A percentile compares a stretch with the other conserved stretches of the same genome.
These are phyloP conservation scores for Chlorella sp. DNA, from an alignment of 139 green algal genomes.

Conservation along the genomic window DNA sequence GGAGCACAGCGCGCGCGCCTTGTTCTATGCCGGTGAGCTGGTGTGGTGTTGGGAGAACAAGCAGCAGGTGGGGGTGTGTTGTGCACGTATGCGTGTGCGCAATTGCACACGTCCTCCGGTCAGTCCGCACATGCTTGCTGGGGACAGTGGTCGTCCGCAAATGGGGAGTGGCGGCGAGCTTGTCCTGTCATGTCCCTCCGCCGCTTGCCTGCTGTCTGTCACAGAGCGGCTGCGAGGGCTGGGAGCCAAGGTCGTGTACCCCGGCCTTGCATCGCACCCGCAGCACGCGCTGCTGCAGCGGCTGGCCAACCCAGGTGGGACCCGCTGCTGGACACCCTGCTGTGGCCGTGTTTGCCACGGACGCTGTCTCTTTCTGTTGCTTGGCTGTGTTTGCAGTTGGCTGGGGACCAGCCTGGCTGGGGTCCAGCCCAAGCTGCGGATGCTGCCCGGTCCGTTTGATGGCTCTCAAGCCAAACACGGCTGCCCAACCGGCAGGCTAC, in stretches of 20 bases:
- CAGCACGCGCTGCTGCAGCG: constrained; percentile 53
- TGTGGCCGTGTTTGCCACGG: background rate
- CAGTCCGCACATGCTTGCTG: no score
- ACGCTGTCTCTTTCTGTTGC: no score
- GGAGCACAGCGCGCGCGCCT: constrained; percentile 67
- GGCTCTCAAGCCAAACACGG: background rate
- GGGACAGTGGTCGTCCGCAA: no score
- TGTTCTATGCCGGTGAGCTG: constrained; percentile 2
- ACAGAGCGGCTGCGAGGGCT: constrained; percentile 53
- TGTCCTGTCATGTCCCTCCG: no score
- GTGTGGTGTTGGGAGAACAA: background rate
- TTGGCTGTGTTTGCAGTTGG: no score
- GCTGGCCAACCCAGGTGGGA: constrained; percentile 55
- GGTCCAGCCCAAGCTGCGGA: no score
- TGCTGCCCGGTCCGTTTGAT: no score
- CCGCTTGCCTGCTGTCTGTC: background rate
- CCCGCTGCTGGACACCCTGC: background rate
- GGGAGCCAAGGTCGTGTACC: constrained; percentile 66
- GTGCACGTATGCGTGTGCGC: no score
- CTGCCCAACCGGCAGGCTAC: constrained; percentile 55
- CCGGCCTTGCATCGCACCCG: constrained; percentile 68
- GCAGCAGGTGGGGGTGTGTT: background rate
- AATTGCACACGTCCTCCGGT: no score
- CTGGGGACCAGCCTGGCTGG: no score
- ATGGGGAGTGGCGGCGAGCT: no score